Evolutionary conservation across 257 asterid species (phyloP), one percentile per base, ranked within the genome.

Genomic region (Avicennia marina): DNA sequence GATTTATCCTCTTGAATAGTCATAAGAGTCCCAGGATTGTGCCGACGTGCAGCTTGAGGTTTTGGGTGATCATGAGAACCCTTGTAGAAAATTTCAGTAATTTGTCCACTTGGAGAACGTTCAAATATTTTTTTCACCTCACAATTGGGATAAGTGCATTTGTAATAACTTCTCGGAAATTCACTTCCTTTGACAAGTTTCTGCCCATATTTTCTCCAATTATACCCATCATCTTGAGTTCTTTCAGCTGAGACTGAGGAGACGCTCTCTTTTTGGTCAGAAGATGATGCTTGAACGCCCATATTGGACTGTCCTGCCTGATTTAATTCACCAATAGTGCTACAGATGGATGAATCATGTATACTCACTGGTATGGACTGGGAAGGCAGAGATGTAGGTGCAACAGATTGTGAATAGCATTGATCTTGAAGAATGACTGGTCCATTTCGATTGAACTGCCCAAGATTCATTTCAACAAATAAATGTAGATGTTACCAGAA

Each of bases 121-220:
- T 90, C 98, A 56, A 90, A 87, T 53, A 90, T 87, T 75, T 87
- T 90, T 75, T 85, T 87, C 66, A 87, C 98, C 78, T 90, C 96
- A 64, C 98, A 90, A 74, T 85, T 87, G 45, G 96, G 95, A 71
- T 75, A 87, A 6, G 98, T 90, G 66, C 96, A 90, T 73, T 90
- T 90, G 78, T 90, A 90, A 78, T 90, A 90, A 79, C 95, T 90
- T 69, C 98, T 75, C 4, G 98, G 98, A 71, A 87, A 87, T 62
- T 90, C 98, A 68, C 96, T 85, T 73, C 98, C 98, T 81, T 87
- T 90, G 16, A 90, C 98, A 67, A 87, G 89, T 72, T 90, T 90
- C 83, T 90, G 98, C 50, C 98, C 98, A 73, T 90, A 90, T 81
- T 90, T 90, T 60, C 96, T 80, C 98, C 96, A 90, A 81, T 87